Evolutionary conservation across 257 asterid species (phyloP), one percentile per base, ranked within the genome.

Genomic region (Fraxinus anomala): DNA sequence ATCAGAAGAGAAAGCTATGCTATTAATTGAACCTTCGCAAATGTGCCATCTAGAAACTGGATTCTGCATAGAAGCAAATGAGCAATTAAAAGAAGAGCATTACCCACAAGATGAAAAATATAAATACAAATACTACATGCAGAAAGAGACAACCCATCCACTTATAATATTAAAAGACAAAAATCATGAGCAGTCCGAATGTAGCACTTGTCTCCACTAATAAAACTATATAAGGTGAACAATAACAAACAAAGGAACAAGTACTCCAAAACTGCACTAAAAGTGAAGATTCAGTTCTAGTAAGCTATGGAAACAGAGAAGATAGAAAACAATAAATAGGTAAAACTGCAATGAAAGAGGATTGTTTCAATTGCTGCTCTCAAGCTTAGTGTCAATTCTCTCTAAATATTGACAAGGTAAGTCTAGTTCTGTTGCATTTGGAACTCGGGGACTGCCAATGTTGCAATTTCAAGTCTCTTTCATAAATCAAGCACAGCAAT

Each of bases 1-100:
- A 77, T 89, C 97, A 44, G 89, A 85, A 40, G 97, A 91, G 83
- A 92, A 91, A 24, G 97, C 89, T 72, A 89, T 83, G 82, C 85
- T 79, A 78, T 88, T 88, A 14, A 88, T 84, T 72, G 91, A 69
- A 67, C 91, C 87, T 82, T 86, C 88, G 56, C 88, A 86, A 73
- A 88, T 82, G 77, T 88, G 91, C 91, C 91, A 88, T 82, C 91
- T 80, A 68, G 91, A 89, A 76, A 86, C 77, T 28, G 91, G 91
- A 84, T 86, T 86, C 82, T 78, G 84, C 75, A 54, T n/a, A 76
- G 34, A 51, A 70, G 68, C 49, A 76, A 7, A 34, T 14, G 39
- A 68, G 42, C 34, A 59, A 54, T 54, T 54, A 19, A 54, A 54
- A 54, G 23, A 19, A 24, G 4, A 54, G 23, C 21, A 5, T 54